These are phyloP conservation scores for Conidiobolus incongruus DNA, from an alignment of 371 early-diverging fungal species.

Conservation along the genomic window DNA sequence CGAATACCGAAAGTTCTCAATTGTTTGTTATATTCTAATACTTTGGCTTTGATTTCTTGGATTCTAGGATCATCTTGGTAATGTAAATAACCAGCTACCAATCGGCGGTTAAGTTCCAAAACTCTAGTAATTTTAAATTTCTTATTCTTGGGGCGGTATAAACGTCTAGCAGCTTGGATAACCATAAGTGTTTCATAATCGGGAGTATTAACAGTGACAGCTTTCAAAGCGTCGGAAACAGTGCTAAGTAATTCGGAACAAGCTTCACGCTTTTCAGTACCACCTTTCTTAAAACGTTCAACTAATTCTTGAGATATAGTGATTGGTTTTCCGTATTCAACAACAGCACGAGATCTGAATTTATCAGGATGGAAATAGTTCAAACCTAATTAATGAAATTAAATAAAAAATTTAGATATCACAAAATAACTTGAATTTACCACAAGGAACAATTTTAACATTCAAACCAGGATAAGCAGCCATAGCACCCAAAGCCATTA, in stretches of 20 bases:
- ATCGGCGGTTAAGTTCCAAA: conserved; percentile 73
- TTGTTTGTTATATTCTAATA: conserved; percentile 68
- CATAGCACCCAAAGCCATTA: conserved; percentile 93
- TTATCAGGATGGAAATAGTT: conserved; percentile 91
- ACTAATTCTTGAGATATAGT: conserved; percentile 46
- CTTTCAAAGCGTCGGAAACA: conserved; percentile 50
- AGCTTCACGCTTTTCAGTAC: conserved; percentile 56
- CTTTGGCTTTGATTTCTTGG: conserved; percentile 35
- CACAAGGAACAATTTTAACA: conserved; percentile 83
- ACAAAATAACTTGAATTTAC: conserved; percentile 12
- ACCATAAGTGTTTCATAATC: conserved; percentile 84
- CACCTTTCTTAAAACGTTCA: conserved; percentile 58
- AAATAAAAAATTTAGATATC: not conserved
- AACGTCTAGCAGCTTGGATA: conserved; percentile 83
- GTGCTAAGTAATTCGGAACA: conserved; percentile 45
- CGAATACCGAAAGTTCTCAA: conserved; percentile 76
- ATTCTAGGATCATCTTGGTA: conserved; percentile 66
- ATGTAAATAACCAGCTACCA: conserved; percentile 66
- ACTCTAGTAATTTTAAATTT: conserved; percentile 61
- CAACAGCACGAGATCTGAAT: conserved; percentile 88
- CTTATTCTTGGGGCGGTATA: conserved; percentile 72
- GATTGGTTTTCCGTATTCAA: conserved; percentile 85
- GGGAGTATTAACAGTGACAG: conserved; percentile 78
- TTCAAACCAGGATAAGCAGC: conserved; percentile 63
- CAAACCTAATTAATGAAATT: conserved; percentile 20